phyloP scores from a whole-genome alignment of 192 early-diverging fungal species.

The Podila epicladia region DNA sequence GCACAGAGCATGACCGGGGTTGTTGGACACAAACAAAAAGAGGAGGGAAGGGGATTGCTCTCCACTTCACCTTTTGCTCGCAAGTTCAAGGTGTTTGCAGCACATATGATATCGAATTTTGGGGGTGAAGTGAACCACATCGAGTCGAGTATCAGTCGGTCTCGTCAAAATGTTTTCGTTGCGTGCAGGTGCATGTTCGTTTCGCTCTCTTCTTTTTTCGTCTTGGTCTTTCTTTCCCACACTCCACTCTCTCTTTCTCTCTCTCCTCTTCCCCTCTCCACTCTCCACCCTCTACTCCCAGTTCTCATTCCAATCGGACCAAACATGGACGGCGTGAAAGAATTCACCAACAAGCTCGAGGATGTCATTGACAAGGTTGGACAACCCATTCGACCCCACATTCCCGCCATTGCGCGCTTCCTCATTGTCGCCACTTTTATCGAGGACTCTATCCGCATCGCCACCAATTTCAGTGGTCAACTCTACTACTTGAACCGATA shows the following conservation, averaged over 20 bases:
- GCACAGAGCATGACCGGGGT: neutral
- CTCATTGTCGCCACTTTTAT: conserved; percentile 96
- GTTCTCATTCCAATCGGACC: neutral
- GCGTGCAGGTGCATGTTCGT: neutral
- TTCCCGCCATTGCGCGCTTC: conserved; percentile 92
- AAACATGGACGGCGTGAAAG: conserved; percentile 56
- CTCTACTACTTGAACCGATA: conserved; percentile 85
- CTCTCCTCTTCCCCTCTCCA: neutral
- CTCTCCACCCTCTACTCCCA: neutral
- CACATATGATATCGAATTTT: too few species aligned
- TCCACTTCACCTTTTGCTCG: too few species aligned
- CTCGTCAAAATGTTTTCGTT: neutral
- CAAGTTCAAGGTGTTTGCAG: too few species aligned
- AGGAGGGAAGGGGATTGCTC: neutral
- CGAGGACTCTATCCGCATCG: conserved; percentile 91
- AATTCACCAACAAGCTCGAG: conserved; percentile 72
- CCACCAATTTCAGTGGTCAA: conserved; percentile 91
- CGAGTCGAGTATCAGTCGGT: neutral
- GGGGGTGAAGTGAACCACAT: too few species aligned
- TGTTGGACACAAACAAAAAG: neutral
- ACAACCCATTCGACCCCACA: conserved; percentile 87
- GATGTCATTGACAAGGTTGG: conserved; percentile 78
- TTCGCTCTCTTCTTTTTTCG: conserved; percentile 6
- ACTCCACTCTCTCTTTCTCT: neutral
- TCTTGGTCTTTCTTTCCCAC: neutral